A percentile compares a stretch with the other conserved stretches of the same genome.
phyloP scores from a whole-genome alignment of 768 basidiomycete species.

The Chalciporus sphaerocephalus region DNA sequence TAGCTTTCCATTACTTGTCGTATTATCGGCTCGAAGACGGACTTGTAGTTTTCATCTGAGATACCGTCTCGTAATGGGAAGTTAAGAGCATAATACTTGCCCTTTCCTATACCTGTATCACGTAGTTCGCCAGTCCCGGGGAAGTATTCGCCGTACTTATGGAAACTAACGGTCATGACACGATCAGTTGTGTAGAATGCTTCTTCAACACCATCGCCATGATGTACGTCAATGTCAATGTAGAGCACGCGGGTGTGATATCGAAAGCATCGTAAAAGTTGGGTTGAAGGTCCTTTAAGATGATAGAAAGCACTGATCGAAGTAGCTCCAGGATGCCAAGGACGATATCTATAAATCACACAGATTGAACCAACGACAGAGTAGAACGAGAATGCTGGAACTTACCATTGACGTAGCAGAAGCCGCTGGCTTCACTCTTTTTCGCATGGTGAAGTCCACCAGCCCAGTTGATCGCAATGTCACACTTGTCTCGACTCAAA shows the following conservation, averaged over 20 bases:
- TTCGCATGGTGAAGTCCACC: conserved; percentile 98
- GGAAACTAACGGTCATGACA: conserved; percentile 98
- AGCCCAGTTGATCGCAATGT: conserved; percentile 99
- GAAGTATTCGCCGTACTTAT: conserved; percentile 99
- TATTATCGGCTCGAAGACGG: conserved; percentile 94
- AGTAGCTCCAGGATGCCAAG: conserved; percentile 93
- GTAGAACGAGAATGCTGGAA: not conserved
- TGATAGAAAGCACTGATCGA: conserved; percentile 43
- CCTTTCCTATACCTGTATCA: conserved; percentile 90
- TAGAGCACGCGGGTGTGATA: conserved; percentile 94
- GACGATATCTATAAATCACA: conserved; percentile 73
- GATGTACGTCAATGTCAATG: conserved; percentile 98
- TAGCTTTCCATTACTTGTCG: conserved; percentile 91
- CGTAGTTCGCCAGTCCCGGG: conserved; percentile 97
- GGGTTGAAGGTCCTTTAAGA: not conserved
- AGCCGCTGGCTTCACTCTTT: conserved; percentile 98
- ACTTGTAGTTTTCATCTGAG: conserved; percentile 91
- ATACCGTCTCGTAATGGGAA: conserved; percentile 95
- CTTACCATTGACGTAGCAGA: conserved; percentile 96
- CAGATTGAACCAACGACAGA: not conserved
- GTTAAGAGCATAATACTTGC: conserved; percentile 90
- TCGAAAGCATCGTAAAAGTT: conserved; percentile 34
- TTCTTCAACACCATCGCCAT: conserved; percentile 98
- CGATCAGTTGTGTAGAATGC: conserved; percentile 98
- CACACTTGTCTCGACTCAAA: conserved; percentile 93